These are phyloP conservation scores for Parathielavia appendiculata DNA, from an alignment of 495 filamentous ascomycete genomes.

Conservation along the genomic window DNA sequence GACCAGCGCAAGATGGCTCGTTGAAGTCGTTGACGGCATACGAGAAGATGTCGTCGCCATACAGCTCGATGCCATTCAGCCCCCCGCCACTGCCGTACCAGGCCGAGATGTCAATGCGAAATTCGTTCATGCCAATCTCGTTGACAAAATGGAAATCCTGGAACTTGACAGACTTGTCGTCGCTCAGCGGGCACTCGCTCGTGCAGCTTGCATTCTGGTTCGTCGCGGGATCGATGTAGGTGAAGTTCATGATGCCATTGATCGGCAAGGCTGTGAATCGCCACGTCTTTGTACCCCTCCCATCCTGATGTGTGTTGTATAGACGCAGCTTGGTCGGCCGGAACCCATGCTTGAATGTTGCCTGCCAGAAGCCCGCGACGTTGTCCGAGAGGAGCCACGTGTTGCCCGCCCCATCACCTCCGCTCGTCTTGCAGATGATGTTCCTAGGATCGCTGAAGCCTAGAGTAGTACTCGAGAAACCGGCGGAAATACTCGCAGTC, in stretches of 20 bases:
- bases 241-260: conserved; percentile 94
- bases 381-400: conserved; percentile 85
- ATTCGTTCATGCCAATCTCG: conserved; percentile 77
- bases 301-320: conserved; percentile 83
- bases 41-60: conserved; percentile 75
- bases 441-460: conserved; percentile 76
- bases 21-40: conserved; percentile 87
- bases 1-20: conserved; percentile 72
- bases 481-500: conserved; percentile 65
- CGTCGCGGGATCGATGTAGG: conserved; percentile 71
- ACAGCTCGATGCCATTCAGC: conserved; percentile 84
- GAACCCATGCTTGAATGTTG: conserved; percentile 75
- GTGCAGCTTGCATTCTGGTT: conserved; percentile 65
- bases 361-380: conserved; percentile 76
- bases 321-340: conserved; percentile 79
- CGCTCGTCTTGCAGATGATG: conserved; percentile 74
- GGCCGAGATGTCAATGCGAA: conserved; percentile 75
- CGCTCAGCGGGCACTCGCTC: conserved; percentile 70
- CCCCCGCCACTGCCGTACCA: conserved; percentile 88
- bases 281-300: conserved; percentile 80
- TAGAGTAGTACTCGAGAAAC: conserved; percentile 50
- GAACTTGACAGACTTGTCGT: conserved; percentile 54
- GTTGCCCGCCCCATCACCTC: conserved; percentile 58
- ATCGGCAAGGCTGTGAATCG: conserved; percentile 75
- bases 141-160: conserved; percentile 94